Base-by-base conservation (phyloP, 371 early-diverging fungal species). In the Apophysomyces variabilis region DNA sequence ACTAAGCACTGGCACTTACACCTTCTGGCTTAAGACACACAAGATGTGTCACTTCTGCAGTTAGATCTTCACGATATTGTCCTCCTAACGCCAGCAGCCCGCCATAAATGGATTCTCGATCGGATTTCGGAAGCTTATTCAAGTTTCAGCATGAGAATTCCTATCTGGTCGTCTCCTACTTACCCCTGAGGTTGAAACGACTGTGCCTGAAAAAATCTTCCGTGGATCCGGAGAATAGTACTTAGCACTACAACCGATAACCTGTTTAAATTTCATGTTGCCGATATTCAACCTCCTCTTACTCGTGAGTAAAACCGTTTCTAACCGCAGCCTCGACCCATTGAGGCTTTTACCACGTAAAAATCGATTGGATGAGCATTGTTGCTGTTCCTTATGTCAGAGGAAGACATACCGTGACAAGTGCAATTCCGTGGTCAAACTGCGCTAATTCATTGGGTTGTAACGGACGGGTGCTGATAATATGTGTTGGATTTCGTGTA, bases 41-140 rank as follows among this genome's bases (percentile, higher is more conserved):
- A 36, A 91, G 47, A 66, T 90, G 90, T 1, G 92, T 93, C 0
- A 88, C 78, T 38, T 87, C 88, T 6, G 62, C 13, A 1, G 76
- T 67, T 7, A 89, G 57, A 5, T 66, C 70, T 9, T 70, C 35
- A 1, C 85, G 67, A 38, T 71, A 85, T 38, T 83, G 76, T 13
- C 91, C 93, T 4, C 93, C 92, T 60, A 82, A 79, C 4, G 79
- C 78, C 37, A 73, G 58, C 0, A 89, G 71, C 14, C 81, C 84
- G 13, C 78, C 84, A 43, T 71, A 77, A 14, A 93, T 73, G 2
- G 67, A 54, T 7, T 82, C 71, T 5, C 74, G 62, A 62, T 91
- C 90, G 57, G 64, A 58, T 56, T 57, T 45, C 3, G 87, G 77
- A n/a, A 90, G 62, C 68, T 80, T 50, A 21, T n/a, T 4, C 16